Conservation (phyloP, 108 stramenopile species). For the Craspedostauros australis region DNA sequence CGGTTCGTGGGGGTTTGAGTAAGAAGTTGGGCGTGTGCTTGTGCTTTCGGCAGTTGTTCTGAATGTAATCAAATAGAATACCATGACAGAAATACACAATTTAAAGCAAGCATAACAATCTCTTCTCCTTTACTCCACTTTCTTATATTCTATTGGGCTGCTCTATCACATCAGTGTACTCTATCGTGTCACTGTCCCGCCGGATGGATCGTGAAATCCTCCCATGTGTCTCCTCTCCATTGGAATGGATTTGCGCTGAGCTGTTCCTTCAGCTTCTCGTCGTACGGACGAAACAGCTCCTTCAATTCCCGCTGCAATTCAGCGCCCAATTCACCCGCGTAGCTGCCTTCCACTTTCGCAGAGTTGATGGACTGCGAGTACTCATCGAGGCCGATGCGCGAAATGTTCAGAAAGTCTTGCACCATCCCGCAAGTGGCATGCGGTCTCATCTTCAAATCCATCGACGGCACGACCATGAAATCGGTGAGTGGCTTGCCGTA, state of each 20-base stretch:
- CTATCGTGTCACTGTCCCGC: background rate
- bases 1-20: too few relatives aligned
- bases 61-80: too few relatives aligned
- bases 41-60: background rate
- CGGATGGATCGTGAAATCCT: background rate
- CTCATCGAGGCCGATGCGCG: background rate
- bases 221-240: background rate
- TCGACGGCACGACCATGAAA: background rate
- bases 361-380: background rate
- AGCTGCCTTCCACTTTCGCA: too few relatives aligned
- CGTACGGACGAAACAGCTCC: constrained; percentile 10
- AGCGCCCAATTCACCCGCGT: too few relatives aligned
- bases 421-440: constrained; percentile 2
- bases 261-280: constrained; percentile 3
- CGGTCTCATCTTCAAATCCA: background rate
- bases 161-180: background rate
- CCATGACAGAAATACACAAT: background rate
- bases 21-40: too few relatives aligned
- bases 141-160: background rate
- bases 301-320: background rate
- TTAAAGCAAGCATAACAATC: background rate
- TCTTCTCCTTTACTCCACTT: background rate
- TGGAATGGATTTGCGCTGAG: too few relatives aligned
- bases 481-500: constrained; percentile 7
- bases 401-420: background rate